Evolutionary conservation across 768 basidiomycete species (phyloP), one percentile per base, ranked within the genome.

Genomic region (Pleurotus tuoliensis): DNA sequence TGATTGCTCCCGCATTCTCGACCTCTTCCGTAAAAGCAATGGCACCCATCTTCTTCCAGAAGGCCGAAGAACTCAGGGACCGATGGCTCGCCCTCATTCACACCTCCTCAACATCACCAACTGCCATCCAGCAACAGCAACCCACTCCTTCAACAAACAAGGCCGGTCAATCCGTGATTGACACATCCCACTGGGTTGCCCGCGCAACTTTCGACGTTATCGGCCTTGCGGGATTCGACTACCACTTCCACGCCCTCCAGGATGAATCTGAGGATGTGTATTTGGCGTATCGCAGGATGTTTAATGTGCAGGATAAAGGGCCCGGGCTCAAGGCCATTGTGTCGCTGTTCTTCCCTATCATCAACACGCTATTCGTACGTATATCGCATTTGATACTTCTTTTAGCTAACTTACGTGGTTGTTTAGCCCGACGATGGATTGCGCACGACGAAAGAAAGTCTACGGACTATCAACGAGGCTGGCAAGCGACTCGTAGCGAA

Each of bases 1-100:
- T 82, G 38, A 72, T 82, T 44, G 74, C 71, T 16, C 81, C 82
- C 0, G 82, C 81, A 1, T 82, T 84, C 59, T 74, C 74, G 4
- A 62, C 70, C 6, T 74, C 76, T 45, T 69, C 78, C 11, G 66
- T 82, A 27, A 77, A 73, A 55, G 67, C 68, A 15, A 68, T 82
- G 67, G 66, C 72, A 3, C 78, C 79, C 0, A 67, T 81, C 6
- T 80, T 83, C 63, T 72, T 78, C 56, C 69, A 71, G 30, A 84
- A 82, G 59, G 82, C 81, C 2, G 74, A 78, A 45, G 78, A 82
- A 62, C 64, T 84, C 11, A 63, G 71, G 22, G 73, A 77, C 45
- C 67, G 70, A 40, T 83, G 79, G 81, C 70, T 70, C 24, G 61
- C 56, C 27, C 64, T 75, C 8, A 48, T 76, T 38, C 58, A 53